These are phyloP conservation scores for Yarrowia sp. DNA, from an alignment of 805 yeast species.

Conservation along the genomic window DNA sequence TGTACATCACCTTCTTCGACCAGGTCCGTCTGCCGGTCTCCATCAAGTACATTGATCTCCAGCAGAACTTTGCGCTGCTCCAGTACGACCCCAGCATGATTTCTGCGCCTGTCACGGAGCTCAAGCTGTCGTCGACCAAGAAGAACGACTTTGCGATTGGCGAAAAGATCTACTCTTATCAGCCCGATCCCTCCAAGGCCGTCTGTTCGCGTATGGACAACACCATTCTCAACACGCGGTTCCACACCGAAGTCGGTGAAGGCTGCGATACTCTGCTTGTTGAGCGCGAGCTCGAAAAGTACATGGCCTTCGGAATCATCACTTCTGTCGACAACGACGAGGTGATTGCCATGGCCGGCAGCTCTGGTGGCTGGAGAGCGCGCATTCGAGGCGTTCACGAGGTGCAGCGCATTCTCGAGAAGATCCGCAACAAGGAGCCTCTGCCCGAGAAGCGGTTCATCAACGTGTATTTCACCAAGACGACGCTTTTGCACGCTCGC, in stretches of 20 bases:
- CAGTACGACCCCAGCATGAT: constrained; percentile 20
- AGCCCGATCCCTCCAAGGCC: neutral
- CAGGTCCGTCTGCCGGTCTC: constrained; percentile 51
- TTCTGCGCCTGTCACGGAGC: constrained; percentile 1
- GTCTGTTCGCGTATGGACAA: neutral
- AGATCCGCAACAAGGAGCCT: constrained; percentile 45
- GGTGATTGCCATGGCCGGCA: constrained; percentile 40
- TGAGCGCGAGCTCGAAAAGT: neutral
- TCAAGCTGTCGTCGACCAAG: neutral
- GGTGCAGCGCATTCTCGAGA: constrained; percentile 52
- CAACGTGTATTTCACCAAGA: constrained; percentile 70
- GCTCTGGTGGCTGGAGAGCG: constrained; percentile 67
- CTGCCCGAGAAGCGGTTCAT: constrained; percentile 56
- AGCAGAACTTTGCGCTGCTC: neutral
- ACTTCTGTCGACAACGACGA: constrained; percentile 77
- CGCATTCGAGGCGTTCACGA: constrained; percentile 72
- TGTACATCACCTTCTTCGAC: constrained; percentile 11
- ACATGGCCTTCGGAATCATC: neutral
- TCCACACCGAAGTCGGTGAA: neutral
- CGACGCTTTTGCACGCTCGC: constrained; percentile 69
- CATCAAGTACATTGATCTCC: constrained; percentile 12
- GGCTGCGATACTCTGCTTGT: neutral
- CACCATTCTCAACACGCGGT: constrained; percentile 4
- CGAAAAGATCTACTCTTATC: neutral
- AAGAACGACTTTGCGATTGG: neutral